Conservation (phyloP, 768 basidiomycete genomes). For the Ephemerocybe angulata region DNA sequence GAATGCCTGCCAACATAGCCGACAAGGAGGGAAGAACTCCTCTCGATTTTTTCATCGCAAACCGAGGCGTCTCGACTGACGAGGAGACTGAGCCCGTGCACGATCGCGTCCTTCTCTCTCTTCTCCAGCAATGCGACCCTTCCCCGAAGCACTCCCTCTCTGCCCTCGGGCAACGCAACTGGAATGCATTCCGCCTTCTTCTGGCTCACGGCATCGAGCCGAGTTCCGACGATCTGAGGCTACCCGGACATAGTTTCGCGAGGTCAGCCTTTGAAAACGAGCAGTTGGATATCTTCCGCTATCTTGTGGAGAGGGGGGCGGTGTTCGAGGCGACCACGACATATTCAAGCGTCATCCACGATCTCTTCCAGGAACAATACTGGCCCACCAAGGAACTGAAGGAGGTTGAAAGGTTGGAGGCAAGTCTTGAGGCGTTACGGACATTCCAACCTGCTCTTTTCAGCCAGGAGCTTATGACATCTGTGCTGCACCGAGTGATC, state of each 20-base stretch:
- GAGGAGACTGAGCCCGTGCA: not conserved
- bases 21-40: not conserved
- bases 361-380: not conserved
- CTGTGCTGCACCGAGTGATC: not conserved
- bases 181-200: not conserved
- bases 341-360: not conserved
- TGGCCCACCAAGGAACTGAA: no score
- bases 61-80: no score
- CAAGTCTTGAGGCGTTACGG: not conserved
- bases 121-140: not conserved
- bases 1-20: not conserved
- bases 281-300: not conserved
- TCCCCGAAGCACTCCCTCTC: not conserved
- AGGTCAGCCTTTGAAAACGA: not conserved
- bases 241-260: not conserved
- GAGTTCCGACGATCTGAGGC: not conserved
- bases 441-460: not conserved
- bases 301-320: not conserved
- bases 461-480: not conserved
- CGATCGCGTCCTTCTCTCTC: not conserved
- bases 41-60: not conserved
- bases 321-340: not conserved
- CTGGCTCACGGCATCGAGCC: not conserved
- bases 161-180: not conserved
- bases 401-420: not conserved